Evolutionary conservation across 768 basidiomycete genomes (phyloP), one percentile per base, ranked within the genome.

Genomic region (Podaxis pistillaris): DNA sequence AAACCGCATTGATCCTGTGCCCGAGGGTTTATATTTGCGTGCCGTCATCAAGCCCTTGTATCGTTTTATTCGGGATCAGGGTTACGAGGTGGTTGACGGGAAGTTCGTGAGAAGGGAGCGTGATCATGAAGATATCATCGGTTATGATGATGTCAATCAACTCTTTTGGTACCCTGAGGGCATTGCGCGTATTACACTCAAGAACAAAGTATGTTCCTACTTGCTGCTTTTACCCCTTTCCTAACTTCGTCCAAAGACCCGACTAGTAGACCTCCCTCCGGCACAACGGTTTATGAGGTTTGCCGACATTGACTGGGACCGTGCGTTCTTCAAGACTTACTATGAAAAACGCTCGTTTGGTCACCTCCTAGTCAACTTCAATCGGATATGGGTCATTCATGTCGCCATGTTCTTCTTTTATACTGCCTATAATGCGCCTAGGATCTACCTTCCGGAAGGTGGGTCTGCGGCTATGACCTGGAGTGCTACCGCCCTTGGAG

Each of bases 131-230:
- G 83, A 87, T 64, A 95, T 98, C 69, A 96, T 99, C 70, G 97
- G 97, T 3, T 99, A 99, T 70, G 97, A 99, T 74, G 97, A 99
- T 76, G 90, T 98, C 65, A 99, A 99, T 73, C 96, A 99, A 73
- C 78, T 99, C 52, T 99, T 99, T 76, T 99, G 96, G 97, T 99
- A 98, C 74, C 97, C 96, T 2, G 97, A 99, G 66, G 97, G 97
- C 36, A 95, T 99, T 69, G 92, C 95, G 9, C 81, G 93, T 33
- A 98, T 99, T 69, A 85, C 88, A 2, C 82, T 98, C 46, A 83
- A 78, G 17, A 94, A 98, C 81, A 96, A 94, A 85, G 94, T 93
- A 67, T 15, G 73, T 64, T 19, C n/a, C 15, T 26, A 57, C 24
- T 56, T 59, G 38, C 56, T 19, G 38, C 9, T 11, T 13, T 64